Evolutionary conservation across 345 rosid genomes (phyloP).

Genomic region (Cardiospermum halicacabum): DNA sequence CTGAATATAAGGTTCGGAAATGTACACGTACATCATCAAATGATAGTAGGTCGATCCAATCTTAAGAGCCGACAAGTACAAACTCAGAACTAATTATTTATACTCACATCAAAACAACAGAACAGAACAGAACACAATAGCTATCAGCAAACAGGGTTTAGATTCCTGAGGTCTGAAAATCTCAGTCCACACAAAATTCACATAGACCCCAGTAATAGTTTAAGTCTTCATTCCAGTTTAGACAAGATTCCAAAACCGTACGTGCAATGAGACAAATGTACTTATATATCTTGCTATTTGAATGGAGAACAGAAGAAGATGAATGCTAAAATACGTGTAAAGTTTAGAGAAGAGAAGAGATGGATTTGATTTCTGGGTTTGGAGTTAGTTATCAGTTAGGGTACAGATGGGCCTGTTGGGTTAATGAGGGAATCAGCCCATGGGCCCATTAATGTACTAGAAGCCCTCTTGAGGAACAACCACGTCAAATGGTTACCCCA

Average conservation of each 20-base stretch:
- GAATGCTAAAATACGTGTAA: too few relatives aligned
- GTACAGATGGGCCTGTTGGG: background rate
- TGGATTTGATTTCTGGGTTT: background rate
- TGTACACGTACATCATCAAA: background rate
- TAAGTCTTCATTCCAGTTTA: background rate
- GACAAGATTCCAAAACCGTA: background rate
- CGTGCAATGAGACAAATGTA: background rate
- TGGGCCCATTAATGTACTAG: too few relatives aligned
- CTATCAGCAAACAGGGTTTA: background rate
- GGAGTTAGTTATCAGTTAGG: background rate
- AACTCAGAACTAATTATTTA: background rate
- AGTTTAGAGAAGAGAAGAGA: background rate
- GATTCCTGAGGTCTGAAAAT: background rate
- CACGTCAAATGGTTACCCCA: too few relatives aligned
- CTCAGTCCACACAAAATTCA: constrained; percentile 5
- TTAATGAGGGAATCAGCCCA: background rate
- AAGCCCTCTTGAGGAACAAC: too few relatives aligned
- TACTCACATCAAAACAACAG: too few relatives aligned
- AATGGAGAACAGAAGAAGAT: background rate
- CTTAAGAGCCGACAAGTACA: background rate
- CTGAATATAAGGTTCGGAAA: background rate
- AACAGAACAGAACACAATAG: too few relatives aligned
- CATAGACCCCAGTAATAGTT: background rate
- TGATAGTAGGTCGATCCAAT: background rate
- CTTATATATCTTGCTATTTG: background rate